Conservation (phyloP, 257 asterid genomes). For the Rehmannia glutinosa region DNA sequence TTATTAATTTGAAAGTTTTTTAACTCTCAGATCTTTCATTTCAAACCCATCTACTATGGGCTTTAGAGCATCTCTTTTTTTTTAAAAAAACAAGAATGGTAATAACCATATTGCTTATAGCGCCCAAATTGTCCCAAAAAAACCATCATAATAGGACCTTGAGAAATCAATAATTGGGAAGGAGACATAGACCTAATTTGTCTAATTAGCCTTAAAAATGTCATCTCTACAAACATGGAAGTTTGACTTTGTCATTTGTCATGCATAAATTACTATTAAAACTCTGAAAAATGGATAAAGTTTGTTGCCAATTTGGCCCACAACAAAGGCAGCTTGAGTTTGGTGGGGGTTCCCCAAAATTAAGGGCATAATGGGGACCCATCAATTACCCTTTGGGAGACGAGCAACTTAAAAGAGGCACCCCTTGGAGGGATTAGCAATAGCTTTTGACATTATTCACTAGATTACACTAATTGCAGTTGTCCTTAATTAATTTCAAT, state of each 20-base stretch:
- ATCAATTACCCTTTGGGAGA: background rate
- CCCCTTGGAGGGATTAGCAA: background rate
- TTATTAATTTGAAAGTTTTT: too few species aligned
- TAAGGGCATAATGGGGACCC: slow-evolving; percentile 21
- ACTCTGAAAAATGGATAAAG: too few species aligned
- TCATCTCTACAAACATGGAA: background rate
- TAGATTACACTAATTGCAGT: slow-evolving; percentile 11
- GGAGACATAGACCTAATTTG: background rate
- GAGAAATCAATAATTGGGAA: background rate
- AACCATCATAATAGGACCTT: background rate
- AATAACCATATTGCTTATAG: background rate
- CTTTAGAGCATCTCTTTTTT: too few species aligned
- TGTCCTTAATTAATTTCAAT: background rate
- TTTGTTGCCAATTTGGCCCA: background rate
- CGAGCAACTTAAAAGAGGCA: background rate
- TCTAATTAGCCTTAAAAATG: too few species aligned
- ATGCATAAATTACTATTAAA: background rate
- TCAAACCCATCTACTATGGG: too few species aligned
- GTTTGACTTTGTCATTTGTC: background rate
- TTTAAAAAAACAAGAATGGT: too few species aligned
- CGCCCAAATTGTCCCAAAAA: background rate
- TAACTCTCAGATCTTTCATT: too few species aligned
- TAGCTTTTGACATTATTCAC: background rate
- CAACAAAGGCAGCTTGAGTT: too few species aligned
- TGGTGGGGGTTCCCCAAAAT: slow-evolving; percentile 14